Evolutionary conservation across 2,329 filamentous ascomycete genomes (phyloP), one percentile per base, ranked within the genome.

Genomic region (Stagonosporopsis vannaccii): DNA sequence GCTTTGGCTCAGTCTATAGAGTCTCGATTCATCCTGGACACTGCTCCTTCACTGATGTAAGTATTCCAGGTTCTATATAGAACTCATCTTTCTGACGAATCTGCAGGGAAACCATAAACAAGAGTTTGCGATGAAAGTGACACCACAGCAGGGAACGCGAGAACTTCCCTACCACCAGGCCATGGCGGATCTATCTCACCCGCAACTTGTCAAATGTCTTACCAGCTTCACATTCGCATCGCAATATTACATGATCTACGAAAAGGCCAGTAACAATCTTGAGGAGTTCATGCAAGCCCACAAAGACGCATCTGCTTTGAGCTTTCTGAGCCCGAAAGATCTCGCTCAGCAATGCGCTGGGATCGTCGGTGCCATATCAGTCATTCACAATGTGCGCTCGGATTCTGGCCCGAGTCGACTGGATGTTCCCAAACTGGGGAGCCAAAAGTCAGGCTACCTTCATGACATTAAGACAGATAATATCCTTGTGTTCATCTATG

Each of bases 191-290:
- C 25, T 44, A 2, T 17, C 39, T 3, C 60, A 66, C n/a, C 26
- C 43, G 0, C 58, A 66, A 43, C 61, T 66, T 3, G 42, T 62
- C 3, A 60, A 58, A 22, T 66, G 63, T 41, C 57, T 63, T 15
- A 36, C 63, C 4, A 61, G 60, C 40, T 65, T 63, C 26, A 58
- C 50, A 0, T 52, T 62, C 17, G 52, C 55, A 20, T 44, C 51
- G 0, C n/a, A 54, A 8, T 56, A 59, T 20, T n/a, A 59, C 41
- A 61, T 61, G 59, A 54, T 61, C 1, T 61, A 56, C 41, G 59
- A 61, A 37, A 56, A 51, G 19, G 59, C 59, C 1, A 45, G 53
- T 4, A 12, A 41, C 25, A 19, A 61, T 17, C 20, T 59, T 0
- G 50, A 58, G 20, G 13, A 33, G 4, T 46, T 56, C 17, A 56